A percentile compares a stretch with the other conserved stretches of the same genome.
phyloP scores from a whole-genome alignment of 306 rosid genomes.

The Albizia julibrissin region DNA sequence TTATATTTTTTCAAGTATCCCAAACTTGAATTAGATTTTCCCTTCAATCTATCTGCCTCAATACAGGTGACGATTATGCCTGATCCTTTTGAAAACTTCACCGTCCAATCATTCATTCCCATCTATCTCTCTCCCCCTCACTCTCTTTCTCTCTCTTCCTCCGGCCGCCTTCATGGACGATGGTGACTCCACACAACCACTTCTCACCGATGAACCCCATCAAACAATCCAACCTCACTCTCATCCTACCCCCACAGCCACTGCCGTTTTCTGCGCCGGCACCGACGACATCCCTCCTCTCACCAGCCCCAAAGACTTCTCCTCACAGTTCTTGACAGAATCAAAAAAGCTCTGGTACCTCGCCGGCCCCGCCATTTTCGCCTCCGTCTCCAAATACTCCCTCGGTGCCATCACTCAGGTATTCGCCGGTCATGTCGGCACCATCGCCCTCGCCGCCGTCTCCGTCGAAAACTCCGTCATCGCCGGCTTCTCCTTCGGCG shows the following conservation, averaged over 20 bases:
- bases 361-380: slow-evolving; percentile 91
- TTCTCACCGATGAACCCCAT: slow-evolving; percentile 8
- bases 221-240: not conserved
- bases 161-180: slow-evolving; percentile 26
- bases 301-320: slow-evolving; percentile 38
- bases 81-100: too few relatives aligned
- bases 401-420: slow-evolving; percentile 85
- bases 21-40: too few relatives aligned
- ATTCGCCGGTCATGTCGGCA: slow-evolving; percentile 76
- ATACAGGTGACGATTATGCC: too few relatives aligned
- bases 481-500: slow-evolving; percentile 83
- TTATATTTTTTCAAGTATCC: too few relatives aligned
- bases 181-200: not conserved
- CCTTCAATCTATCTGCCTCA: too few relatives aligned
- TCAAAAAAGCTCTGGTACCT: slow-evolving; percentile 83
- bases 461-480: slow-evolving; percentile 88
- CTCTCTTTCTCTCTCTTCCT: not conserved
- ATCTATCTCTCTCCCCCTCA: too few relatives aligned
- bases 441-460: slow-evolving; percentile 84
- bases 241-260: not conserved
- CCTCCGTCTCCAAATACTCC: slow-evolving; percentile 77
- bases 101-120: too few relatives aligned
- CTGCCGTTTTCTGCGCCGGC: slow-evolving; percentile 46
- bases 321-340: slow-evolving; percentile 50
- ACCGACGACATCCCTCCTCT: slow-evolving; percentile 68